phyloP scores from a whole-genome alignment of 768 basidiomycete species.

The Cytidiella melzeri region DNA sequence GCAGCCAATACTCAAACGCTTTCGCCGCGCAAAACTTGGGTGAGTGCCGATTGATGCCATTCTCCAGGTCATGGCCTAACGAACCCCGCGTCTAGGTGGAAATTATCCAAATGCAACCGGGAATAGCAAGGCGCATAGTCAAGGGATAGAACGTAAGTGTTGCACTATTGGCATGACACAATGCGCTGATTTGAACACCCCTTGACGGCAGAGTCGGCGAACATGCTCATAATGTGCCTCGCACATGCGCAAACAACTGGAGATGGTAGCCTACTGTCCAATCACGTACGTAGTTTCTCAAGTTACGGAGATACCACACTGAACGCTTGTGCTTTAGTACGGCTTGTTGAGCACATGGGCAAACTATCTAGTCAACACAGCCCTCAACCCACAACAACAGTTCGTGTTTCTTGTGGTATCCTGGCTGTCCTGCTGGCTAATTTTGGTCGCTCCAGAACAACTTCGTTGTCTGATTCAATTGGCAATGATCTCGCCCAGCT shows the following conservation, averaged over 20 bases:
- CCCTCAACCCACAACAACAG: background rate
- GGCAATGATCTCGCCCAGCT: background rate
- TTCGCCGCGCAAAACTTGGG: constrained; percentile 26
- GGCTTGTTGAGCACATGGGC: background rate
- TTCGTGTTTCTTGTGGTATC: too few relatives aligned
- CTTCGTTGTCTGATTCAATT: background rate
- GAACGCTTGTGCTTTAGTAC: background rate
- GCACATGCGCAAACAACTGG: constrained; percentile 26
- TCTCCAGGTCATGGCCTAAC: too few relatives aligned
- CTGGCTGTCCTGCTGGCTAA: too few relatives aligned
- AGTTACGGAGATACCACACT: too few relatives aligned
- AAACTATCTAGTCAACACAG: background rate
- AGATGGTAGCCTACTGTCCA: constrained; percentile 22
- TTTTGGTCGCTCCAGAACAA: background rate
- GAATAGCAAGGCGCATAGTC: background rate
- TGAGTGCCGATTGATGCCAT: background rate
- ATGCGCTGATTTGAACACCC: background rate
- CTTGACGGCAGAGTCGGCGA: constrained; percentile 23
- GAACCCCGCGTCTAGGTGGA: background rate
- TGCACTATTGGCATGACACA: background rate
- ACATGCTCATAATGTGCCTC: constrained; percentile 30
- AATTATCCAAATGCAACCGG: constrained; percentile 11
- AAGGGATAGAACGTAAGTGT: constrained; percentile 10
- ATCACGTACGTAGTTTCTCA: constrained; percentile 18
- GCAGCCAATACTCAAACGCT: constrained; percentile 8